phyloP scores from a whole-genome alignment of 1,284 basidiomycete species.

The Naganishia liquefaciens region DNA sequence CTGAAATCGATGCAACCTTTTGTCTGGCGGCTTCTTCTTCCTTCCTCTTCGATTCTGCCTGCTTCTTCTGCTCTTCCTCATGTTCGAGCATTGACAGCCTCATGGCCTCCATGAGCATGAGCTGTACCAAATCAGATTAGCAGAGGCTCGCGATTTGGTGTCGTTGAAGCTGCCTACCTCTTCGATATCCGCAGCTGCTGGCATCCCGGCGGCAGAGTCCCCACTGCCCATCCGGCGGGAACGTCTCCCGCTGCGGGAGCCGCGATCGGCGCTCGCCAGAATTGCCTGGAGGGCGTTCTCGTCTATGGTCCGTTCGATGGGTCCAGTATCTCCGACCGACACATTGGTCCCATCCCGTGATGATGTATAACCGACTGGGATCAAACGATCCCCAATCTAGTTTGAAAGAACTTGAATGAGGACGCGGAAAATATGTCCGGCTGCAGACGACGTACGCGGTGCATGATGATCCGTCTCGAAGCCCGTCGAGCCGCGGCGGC shows the following conservation, averaged over 20 bases:
- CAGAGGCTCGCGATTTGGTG: not conserved
- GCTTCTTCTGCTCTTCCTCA: constrained; percentile 57
- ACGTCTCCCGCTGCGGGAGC: constrained; percentile 24
- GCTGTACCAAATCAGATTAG: constrained; percentile 56
- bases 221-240: constrained; percentile 57
- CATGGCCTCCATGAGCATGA: constrained; percentile 99
- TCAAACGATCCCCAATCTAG: constrained; percentile 87
- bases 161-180: constrained; percentile 60
- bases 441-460: constrained; percentile 60
- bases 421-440: too few relatives aligned
- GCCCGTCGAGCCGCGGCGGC: constrained; percentile 85
- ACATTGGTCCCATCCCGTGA: constrained; percentile 46
- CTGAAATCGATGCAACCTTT: constrained; percentile 2
- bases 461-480: constrained; percentile 95
- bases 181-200: constrained; percentile 63
- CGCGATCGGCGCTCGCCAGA: constrained; percentile 19
- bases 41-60: constrained; percentile 39
- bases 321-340: constrained; percentile 58
- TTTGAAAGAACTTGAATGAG: not conserved
- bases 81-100: constrained; percentile 89
- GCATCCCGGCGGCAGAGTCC: constrained; percentile 61
- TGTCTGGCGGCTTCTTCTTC: constrained; percentile 18
- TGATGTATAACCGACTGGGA: constrained; percentile 88
- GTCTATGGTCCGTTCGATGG: constrained; percentile 28
- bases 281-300: constrained; percentile 31